Evolutionary conservation across 2,329 filamentous ascomycete species (phyloP).

Genomic region (Paradendryphiella salina): DNA sequence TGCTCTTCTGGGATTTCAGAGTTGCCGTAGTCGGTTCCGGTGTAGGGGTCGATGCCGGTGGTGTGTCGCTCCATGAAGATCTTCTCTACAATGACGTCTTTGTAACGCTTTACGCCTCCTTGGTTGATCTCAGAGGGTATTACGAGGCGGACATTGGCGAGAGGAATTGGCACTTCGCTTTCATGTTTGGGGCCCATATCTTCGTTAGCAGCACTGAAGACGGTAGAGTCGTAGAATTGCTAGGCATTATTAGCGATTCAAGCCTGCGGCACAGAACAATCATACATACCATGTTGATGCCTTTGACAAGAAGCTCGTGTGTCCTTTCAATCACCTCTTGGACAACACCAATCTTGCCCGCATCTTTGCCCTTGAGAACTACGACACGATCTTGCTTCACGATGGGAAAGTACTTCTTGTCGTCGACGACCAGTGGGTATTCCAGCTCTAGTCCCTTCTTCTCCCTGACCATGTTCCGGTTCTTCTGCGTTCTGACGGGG

Average conservation of each 20-base stretch:
- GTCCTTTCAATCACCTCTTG: slow-evolving; percentile 52
- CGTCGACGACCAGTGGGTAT: slow-evolving; percentile 36
- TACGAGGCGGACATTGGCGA: slow-evolving; percentile 79
- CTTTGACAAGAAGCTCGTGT: slow-evolving; percentile 43
- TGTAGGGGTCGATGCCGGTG: slow-evolving; percentile 38
- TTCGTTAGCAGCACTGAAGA: slow-evolving; percentile 34
- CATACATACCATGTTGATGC: slow-evolving; percentile 47
- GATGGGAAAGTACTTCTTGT: slow-evolving; percentile 42
- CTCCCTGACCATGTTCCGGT: slow-evolving; percentile 23
- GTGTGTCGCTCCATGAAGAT: slow-evolving; percentile 39
- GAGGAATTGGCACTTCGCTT: slow-evolving; percentile 62
- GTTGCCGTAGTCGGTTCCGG: slow-evolving; percentile 32
- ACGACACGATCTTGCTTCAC: slow-evolving; percentile 76
- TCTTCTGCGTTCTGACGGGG: slow-evolving; percentile 41
- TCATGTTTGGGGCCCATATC: slow-evolving; percentile 51
- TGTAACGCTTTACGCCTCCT: slow-evolving; percentile 57
- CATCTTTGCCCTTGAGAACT: slow-evolving; percentile 74
- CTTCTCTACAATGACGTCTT: slow-evolving; percentile 56
- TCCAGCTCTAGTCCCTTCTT: slow-evolving; percentile 27
- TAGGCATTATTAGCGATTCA: slow-evolving; percentile 17
- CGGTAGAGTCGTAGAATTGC: slow-evolving; percentile 50
- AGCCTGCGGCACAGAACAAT: not conserved
- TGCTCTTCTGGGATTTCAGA: slow-evolving; percentile 34
- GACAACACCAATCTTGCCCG: slow-evolving; percentile 81
- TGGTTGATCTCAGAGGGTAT: slow-evolving; percentile 62